phyloP scores from a whole-genome alignment of 2,329 filamentous ascomycete genomes.

The Paracorniculantispora psalliotae region DNA sequence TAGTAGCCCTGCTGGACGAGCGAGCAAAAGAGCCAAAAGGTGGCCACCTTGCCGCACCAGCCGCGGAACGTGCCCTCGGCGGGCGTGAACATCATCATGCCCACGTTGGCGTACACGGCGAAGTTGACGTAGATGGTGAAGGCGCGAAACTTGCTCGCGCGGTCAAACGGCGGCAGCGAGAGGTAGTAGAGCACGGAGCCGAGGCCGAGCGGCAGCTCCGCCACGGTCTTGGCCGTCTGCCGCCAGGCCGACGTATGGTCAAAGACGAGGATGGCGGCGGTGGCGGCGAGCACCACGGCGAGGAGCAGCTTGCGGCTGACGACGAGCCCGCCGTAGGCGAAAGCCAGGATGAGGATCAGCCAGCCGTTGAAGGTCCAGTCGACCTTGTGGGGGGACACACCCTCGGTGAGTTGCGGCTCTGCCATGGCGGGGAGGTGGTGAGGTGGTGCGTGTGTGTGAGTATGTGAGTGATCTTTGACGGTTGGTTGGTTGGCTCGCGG shows the following conservation, averaged over 20 bases:
- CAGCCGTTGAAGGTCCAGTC: conserved; percentile 14
- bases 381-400: conserved; percentile 5
- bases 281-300: background rate
- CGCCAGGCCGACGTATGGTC: conserved; percentile 7
- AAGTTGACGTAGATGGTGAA: conserved; percentile 13
- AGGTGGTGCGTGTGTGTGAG: background rate
- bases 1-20: conserved; percentile 9
- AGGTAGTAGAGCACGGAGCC: conserved; percentile 11
- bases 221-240: background rate
- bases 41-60: conserved; percentile 4
- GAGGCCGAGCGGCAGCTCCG: conserved; percentile 11
- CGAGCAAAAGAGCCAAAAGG: conserved; percentile 6
- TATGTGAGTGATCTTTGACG: too few relatives aligned
- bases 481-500: background rate
- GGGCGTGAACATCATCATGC: conserved; percentile 8
- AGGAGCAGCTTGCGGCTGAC: conserved; percentile 9
- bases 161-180: background rate
- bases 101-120: conserved; percentile 8
- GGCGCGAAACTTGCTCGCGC: conserved; percentile 2
- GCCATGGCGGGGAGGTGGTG: background rate
- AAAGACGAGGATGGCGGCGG: background rate
- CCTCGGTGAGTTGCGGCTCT: background rate
- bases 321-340: conserved; percentile 7
- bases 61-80: conserved; percentile 11
- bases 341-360: conserved; percentile 8